Conservation (phyloP, 2,329 filamentous ascomycete genomes). For the Aspergillus ruber region DNA sequence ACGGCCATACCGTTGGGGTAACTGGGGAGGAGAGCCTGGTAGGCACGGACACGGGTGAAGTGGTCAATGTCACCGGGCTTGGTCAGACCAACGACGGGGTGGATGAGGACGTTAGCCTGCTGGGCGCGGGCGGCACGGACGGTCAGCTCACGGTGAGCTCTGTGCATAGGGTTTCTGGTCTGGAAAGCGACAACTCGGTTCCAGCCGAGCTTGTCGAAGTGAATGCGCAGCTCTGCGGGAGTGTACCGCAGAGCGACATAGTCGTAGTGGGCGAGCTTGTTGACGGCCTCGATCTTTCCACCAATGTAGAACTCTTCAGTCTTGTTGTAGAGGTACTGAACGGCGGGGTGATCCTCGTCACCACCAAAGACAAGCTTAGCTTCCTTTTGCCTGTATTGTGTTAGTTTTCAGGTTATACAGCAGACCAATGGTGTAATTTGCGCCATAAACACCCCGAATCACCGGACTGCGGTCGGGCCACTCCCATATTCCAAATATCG, state of each 20-base stretch:
- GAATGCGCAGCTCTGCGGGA: conserved; percentile 84
- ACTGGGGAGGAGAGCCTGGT: conserved; percentile 90
- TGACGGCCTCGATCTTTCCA: conserved; percentile 91
- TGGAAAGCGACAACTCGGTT: conserved; percentile 97
- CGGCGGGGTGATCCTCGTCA: conserved; percentile 82
- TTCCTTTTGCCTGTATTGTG: conserved; percentile 65
- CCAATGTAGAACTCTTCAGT: conserved; percentile 87
- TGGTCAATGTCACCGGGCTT: conserved; percentile 99
- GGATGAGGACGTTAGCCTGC: conserved; percentile 97
- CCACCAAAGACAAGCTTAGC: conserved; percentile 92
- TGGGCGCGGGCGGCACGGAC: conserved; percentile 92
- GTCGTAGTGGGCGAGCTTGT: conserved; percentile 96
- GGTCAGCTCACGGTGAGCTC: conserved; percentile 94
- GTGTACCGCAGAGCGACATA: conserved; percentile 96
- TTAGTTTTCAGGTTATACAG: conserved; percentile 4
- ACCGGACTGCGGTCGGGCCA: too few species aligned
- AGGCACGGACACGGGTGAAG: conserved; percentile 97
- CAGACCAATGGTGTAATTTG: too few species aligned
- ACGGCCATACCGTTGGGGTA: conserved; percentile 99
- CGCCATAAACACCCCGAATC: too few species aligned
- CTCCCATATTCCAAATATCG: neutral
- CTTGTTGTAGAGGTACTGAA: conserved; percentile 78
- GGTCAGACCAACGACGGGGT: conserved; percentile 95
- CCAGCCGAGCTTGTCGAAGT: conserved; percentile 99
- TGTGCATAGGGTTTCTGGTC: conserved; percentile 98